Base-by-base conservation (phyloP, 768 basidiomycete species). In the Nevesoporus exiguus region DNA sequence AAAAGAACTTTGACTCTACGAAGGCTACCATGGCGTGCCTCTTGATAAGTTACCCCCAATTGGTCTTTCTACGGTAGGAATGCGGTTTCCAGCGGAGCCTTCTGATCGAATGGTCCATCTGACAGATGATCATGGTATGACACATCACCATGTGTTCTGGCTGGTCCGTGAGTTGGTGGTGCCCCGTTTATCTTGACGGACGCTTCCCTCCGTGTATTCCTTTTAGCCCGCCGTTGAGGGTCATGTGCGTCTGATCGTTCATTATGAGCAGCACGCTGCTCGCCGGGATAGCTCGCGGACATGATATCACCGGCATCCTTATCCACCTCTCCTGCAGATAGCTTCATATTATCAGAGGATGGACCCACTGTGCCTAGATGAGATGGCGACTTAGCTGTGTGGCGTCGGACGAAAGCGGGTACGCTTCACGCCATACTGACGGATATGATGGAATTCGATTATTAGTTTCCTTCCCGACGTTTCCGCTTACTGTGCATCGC, bases 11-110 rank as follows among this genome's bases (percentile, higher is more conserved):
- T 24, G 22, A 29, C 29, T 57, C 44, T 51, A 29, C 11, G 27
- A 39, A 15, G 31, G 10, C 19, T 3, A 29, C 40, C 22, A 27
- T 51, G 47, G 21, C 33, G 42, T 31, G 13, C 45, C 41, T 42
- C 49, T 31, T 54, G 60, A 51, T 48, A 46, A 50, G 42, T 48
- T 41, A 44, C 45, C 49, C 17, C 56, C 51, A n/a, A 62, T 62
- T 40, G 29, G 57, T 54, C 36, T 41, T 27, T 27, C 41, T 44
- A 47, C 37, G 48, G 41, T 21, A 11, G 13, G 47, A 51, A 24
- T 30, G 44, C 60, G 27, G 36, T 48, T 31, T 39, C 37, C 19
- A 22, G 37, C 41, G 52, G 17, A 25, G 5, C 21, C n/a, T 50
- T 50, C 41, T 51, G 49, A 44, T 44, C 27, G 37, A 49, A 22